A percentile compares a stretch with the other conserved stretches of the same genome.
These are phyloP conservation scores for Lactarius quietus DNA, from an alignment of 768 basidiomycete genomes.

Conservation along the genomic window DNA sequence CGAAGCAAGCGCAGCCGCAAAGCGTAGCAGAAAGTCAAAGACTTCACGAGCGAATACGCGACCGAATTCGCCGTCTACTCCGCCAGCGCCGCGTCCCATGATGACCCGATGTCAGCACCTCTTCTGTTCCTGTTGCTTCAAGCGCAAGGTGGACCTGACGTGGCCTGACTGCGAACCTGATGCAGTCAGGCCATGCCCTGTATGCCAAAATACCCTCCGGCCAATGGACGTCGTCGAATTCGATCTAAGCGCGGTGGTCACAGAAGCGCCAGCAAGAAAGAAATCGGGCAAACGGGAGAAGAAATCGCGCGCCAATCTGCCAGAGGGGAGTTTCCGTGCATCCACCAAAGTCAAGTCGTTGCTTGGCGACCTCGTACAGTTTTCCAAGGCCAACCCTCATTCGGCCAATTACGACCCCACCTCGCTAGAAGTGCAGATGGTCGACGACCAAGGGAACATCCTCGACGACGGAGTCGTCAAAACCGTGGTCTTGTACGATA, in stretches of 20 bases:
- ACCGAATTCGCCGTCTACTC: conserved; percentile 57
- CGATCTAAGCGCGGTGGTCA: conserved; percentile 52
- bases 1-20: conserved; percentile 48
- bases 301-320: conserved; percentile 47
- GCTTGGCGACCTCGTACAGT: conserved; percentile 71
- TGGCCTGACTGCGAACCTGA: conserved; percentile 72
- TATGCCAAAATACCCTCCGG: conserved; percentile 67
- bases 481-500: conserved; percentile 90
- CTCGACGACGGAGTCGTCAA: conserved; percentile 73
- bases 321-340: conserved; percentile 60
- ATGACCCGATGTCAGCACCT: conserved; percentile 94
- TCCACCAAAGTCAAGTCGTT: conserved; percentile 90
- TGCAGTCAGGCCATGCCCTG: conserved; percentile 62
- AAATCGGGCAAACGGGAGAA: conserved; percentile 65
- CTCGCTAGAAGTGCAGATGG: conserved; percentile 68
- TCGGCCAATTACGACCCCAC: conserved; percentile 83
- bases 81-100: conserved; percentile 52
- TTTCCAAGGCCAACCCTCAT: conserved; percentile 80
- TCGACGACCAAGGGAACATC: conserved; percentile 68
- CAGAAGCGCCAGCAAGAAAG: conserved; percentile 48
- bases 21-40: conserved; percentile 52
- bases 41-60: conserved; percentile 70
- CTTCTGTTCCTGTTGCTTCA: conserved; percentile 86
- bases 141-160: conserved; percentile 66
- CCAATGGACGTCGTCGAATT: conserved; percentile 82